phyloP scores from a whole-genome alignment of 139 green algal genomes.

The Chlorella sp. region DNA sequence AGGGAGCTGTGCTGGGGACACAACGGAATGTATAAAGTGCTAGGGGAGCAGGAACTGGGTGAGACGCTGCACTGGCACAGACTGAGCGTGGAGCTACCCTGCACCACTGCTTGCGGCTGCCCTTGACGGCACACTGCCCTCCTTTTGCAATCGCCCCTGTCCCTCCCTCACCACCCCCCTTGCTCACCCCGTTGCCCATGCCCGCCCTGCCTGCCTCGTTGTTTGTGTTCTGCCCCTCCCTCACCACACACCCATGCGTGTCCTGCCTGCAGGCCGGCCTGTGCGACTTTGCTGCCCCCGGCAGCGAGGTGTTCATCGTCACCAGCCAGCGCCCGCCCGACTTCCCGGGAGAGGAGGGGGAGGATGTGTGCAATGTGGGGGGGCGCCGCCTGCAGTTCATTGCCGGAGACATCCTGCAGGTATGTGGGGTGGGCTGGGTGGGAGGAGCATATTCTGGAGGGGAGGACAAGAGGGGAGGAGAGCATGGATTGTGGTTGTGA shows the following conservation, averaged over 20 bases:
- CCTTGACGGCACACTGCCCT: too few species aligned
- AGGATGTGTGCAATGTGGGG: slow-evolving; percentile 12
- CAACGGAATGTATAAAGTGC: too few species aligned
- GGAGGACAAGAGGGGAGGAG: neutral
- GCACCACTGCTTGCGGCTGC: too few species aligned
- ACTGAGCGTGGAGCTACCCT: too few species aligned
- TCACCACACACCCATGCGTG: neutral
- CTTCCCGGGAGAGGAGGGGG: slow-evolving; percentile 1
- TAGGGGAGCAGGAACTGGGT: too few species aligned
- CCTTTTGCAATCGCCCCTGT: neutral
- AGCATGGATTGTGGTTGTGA: too few species aligned
- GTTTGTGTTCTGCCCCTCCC: neutral
- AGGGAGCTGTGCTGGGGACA: too few species aligned
- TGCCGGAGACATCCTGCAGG: neutral
- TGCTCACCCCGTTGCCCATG: too few species aligned
- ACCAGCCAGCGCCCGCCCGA: slow-evolving; percentile 10
- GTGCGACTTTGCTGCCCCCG: slow-evolving; percentile 36
- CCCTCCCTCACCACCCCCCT: too few species aligned
- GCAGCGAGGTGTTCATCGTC: slow-evolving; percentile 39
- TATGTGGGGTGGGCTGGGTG: neutral
- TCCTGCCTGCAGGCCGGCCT: slow-evolving; percentile 15
- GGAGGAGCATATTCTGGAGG: neutral
- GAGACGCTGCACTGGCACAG: too few species aligned
- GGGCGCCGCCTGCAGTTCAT: slow-evolving; percentile 3
- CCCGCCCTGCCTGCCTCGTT: neutral